Evolutionary conservation across 805 yeast genomes (phyloP).

Genomic region (Metschnikowia noctiluminum): DNA sequence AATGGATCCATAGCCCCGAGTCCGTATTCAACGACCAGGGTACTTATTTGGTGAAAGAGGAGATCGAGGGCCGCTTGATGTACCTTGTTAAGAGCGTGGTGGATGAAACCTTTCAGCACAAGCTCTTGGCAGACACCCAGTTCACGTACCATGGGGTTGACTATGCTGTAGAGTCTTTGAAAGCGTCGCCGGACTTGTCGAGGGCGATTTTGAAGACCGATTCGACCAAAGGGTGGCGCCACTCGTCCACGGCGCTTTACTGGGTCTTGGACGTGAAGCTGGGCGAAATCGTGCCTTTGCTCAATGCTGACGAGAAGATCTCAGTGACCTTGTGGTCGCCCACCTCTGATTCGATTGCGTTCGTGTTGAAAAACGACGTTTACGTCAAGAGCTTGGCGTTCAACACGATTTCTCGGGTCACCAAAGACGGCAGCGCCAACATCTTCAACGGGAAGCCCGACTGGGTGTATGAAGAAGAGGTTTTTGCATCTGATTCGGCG

Average conservation of each 20-base stretch:
- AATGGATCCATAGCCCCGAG: slow-evolving; percentile 63
- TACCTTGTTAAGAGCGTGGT: slow-evolving; percentile 55
- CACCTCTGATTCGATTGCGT: slow-evolving; percentile 60
- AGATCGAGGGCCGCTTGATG: slow-evolving; percentile 39
- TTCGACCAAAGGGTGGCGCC: slow-evolving; percentile 45
- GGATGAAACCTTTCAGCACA: slow-evolving; percentile 41
- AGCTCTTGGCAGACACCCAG: slow-evolving; percentile 48
- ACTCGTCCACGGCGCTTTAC: slow-evolving; percentile 18
- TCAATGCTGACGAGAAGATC: slow-evolving; percentile 11
- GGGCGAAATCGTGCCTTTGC: slow-evolving; percentile 14
- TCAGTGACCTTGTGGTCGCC: slow-evolving; percentile 68
- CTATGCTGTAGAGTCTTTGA: slow-evolving; percentile 50
- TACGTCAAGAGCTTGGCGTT: slow-evolving; percentile 44
- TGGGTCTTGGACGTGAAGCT: slow-evolving; percentile 18
- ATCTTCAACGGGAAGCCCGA: slow-evolving; percentile 87
- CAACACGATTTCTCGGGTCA: slow-evolving; percentile 44
- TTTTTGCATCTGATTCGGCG: slow-evolving; percentile 63
- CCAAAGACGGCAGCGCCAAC: slow-evolving; percentile 66
- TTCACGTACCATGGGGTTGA: slow-evolving; percentile 39
- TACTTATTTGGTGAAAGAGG: slow-evolving; percentile 47
- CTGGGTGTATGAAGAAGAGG: slow-evolving; percentile 95
- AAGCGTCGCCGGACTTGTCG: slow-evolving; percentile 65
- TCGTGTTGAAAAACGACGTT: slow-evolving; percentile 67
- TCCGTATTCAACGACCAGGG: slow-evolving; percentile 59
- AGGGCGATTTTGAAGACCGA: slow-evolving; percentile 60